Conservation (phyloP, 169 alveolate genomes). For the Fabrea salina region DNA sequence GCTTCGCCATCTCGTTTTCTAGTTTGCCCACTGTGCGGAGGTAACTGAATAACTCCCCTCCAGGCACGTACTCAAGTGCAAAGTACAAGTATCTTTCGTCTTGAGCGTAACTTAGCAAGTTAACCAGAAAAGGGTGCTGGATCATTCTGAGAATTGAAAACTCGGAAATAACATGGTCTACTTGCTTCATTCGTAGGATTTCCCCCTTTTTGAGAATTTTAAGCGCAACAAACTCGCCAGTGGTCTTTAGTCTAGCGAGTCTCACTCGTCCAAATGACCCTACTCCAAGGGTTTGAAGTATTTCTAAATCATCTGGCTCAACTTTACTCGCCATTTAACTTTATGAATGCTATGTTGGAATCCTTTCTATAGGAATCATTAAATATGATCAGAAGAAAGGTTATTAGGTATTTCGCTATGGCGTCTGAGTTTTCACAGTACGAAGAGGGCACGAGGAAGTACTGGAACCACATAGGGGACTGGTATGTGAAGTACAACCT, state of each 20-base stretch:
- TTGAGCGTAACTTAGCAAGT: slow-evolving; percentile 68
- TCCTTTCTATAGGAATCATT: no score
- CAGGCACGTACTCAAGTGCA: slow-evolving; percentile 67
- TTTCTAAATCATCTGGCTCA: slow-evolving; percentile 4
- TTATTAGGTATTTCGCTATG: no score
- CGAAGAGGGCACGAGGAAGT: not conserved
- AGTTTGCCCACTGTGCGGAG: slow-evolving; percentile 64
- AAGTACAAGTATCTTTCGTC: slow-evolving; percentile 74
- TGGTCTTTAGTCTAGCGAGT: slow-evolving; percentile 74
- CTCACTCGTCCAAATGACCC: slow-evolving; percentile 95
- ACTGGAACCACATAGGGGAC: slow-evolving; percentile 12
- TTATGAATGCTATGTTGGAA: no score
- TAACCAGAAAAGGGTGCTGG: slow-evolving; percentile 43
- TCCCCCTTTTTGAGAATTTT: slow-evolving; percentile 82
- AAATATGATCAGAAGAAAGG: no score
- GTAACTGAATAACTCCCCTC: slow-evolving; percentile 76
- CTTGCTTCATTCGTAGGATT: slow-evolving; percentile 77
- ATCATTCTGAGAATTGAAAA: slow-evolving; percentile 57
- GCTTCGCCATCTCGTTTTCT: slow-evolving; percentile 47
- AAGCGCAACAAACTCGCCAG: slow-evolving; percentile 68
- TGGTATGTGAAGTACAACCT: not conserved
- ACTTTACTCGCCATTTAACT: slow-evolving; percentile 10
- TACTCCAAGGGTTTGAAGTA: slow-evolving; percentile 36
- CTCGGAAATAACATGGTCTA: slow-evolving; percentile 84
- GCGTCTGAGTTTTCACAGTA: no score